Base-by-base conservation (phyloP, 2,329 filamentous ascomycete species). In the Aspergillus calidoustus region DNA sequence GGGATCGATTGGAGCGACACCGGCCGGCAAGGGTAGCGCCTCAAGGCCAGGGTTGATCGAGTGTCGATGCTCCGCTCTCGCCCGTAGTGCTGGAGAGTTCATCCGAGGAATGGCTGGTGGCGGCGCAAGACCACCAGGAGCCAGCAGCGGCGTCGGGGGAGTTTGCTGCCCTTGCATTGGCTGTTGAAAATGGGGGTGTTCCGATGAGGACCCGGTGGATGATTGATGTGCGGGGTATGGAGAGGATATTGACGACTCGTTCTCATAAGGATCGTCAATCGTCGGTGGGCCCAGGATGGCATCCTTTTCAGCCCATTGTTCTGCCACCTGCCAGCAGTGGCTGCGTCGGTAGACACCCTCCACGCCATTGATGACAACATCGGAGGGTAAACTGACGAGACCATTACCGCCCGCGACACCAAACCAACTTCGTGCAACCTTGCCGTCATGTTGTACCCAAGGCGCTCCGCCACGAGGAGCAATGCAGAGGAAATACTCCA, bases 341-440 rank as follows among this genome's bases (percentile, higher is more conserved):
- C 86, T 89, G 47, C 88, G 84, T 17, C 86, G 83, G 74, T 90
- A 91, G 48, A 89, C 84, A 49, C 86, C 88, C 70, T 91, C 89
- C 1, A 89, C 84, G 19, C 88, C 86, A 67, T 90, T 84, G 65
- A 89, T 85, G 48, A 90, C 85, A 28, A 89, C 78, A 69, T 90
- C 87, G 0, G 83, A 83, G 1, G 89, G 87, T 6, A 90, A 74
- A 63, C 79, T 84, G 47, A 90, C 87, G 8, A 89, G 82, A 47
- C 84, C 85, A 25, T 82, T 81, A 44, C 86, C 83, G 43, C 90
- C 91, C 3, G 90, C 88, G 49, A 83, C 79, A 31, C 80, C 80
- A 60, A 82, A 83, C 81, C 81, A 83, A 53, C 76, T 79, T 57
- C 78, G 77, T 28, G 75, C 77, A 11, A 72, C 72, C 62, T 79